Conservation (phyloP, 2,329 filamentous ascomycete species). For the Fusarium aywerte region DNA sequence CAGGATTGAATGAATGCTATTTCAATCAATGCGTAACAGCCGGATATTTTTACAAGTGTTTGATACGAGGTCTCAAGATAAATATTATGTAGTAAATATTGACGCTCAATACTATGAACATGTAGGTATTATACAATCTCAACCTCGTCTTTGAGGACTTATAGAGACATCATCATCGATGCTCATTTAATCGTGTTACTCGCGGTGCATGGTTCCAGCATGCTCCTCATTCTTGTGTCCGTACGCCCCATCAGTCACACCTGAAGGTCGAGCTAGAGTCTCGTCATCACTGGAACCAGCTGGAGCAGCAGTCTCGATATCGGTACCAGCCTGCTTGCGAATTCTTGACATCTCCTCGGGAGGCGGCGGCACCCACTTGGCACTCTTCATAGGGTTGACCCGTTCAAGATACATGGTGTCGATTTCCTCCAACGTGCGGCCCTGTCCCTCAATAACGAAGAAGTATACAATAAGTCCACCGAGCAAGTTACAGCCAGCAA, state of each 20-base stretch:
- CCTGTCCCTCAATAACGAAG: slow-evolving; percentile 80
- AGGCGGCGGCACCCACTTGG: slow-evolving; percentile 61
- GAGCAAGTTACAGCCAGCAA: slow-evolving; percentile 75
- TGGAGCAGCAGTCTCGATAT: slow-evolving; percentile 46
- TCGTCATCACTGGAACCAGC: slow-evolving; percentile 33
- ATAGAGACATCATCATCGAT: background rate
- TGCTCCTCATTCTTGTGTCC: slow-evolving; percentile 31
- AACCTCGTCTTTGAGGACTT: background rate
- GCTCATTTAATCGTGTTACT: background rate
- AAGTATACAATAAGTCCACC: slow-evolving; percentile 77
- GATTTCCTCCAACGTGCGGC: slow-evolving; percentile 80
- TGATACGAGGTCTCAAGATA: no score
- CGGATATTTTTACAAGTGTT: no score
- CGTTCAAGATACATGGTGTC: slow-evolving; percentile 79
- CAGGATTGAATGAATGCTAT: no score
- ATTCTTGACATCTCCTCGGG: slow-evolving; percentile 58
- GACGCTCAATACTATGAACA: background rate
- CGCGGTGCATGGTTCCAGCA: slow-evolving; percentile 20
- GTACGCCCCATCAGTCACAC: slow-evolving; percentile 6
- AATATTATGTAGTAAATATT: background rate
- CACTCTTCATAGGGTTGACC: slow-evolving; percentile 72
- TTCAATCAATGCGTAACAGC: no score
- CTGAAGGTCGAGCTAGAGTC: slow-evolving; percentile 19
- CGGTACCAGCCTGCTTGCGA: slow-evolving; percentile 55
- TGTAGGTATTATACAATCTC: slow-evolving; percentile 14